These are phyloP conservation scores for Hypoxylon subgilvum DNA, from an alignment of 495 filamentous ascomycete species.

Conservation along the genomic window DNA sequence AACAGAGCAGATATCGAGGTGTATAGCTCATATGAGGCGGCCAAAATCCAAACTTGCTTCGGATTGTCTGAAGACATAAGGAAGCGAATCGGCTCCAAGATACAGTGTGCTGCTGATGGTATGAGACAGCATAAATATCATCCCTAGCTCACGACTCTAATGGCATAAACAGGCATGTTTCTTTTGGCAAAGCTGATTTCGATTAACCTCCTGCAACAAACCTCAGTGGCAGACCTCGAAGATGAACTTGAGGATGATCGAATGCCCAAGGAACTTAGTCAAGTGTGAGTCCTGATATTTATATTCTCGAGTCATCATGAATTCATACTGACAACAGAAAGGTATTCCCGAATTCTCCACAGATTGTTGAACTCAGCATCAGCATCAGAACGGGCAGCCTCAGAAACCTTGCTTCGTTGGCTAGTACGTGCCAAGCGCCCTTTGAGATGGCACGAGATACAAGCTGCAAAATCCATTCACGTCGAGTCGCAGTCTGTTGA, in stretches of 20 bases:
- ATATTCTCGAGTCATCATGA: not conserved
- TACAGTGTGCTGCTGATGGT: not conserved
- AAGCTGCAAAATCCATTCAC: slow-evolving; percentile 49
- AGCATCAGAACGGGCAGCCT: not conserved
- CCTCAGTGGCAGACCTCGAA: not conserved
- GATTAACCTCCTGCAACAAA: not conserved
- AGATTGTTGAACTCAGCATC: not conserved
- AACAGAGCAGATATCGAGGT: not conserved
- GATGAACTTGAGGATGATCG: not conserved
- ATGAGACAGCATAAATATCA: not conserved
- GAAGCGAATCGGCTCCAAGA: not conserved
- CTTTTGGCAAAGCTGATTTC: not conserved
- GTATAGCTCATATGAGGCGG: not conserved
- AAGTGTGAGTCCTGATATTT: not conserved
- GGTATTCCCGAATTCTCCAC: not conserved
- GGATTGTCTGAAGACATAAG: not conserved
- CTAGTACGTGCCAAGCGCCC: slow-evolving; percentile 52
- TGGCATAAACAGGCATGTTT: not conserved
- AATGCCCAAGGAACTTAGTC: not conserved
- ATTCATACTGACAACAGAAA: not conserved
- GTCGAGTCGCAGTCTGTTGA: slow-evolving; percentile 3
- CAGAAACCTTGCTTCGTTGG: slow-evolving; percentile 35
- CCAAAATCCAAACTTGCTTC: not conserved
- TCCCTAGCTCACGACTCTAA: too few species aligned
- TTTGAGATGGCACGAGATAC: slow-evolving; percentile 56